These are phyloP conservation scores for Fistulinella cinereoalba DNA, from an alignment of 1,284 basidiomycete species.

Conservation along the genomic window DNA sequence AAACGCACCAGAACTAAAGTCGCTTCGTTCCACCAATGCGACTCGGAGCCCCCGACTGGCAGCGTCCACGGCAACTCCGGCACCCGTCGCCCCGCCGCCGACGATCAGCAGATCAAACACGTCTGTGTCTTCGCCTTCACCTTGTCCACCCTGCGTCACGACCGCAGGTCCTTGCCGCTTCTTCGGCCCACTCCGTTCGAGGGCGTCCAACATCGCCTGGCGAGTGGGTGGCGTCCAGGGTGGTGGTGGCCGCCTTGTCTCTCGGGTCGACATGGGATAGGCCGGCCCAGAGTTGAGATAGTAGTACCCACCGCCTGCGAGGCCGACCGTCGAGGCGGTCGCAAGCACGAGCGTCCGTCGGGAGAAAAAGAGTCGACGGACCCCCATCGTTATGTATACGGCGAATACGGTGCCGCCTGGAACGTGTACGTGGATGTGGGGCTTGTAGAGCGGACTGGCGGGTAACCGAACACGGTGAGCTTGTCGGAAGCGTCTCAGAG, in stretches of 20 bases:
- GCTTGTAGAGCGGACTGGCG: no score
- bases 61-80: conserved; percentile 93
- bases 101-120: conserved; percentile 80
- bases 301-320: conserved; percentile 60
- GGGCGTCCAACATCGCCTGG: conserved; percentile 57
- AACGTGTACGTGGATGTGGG: no score
- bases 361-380: conserved; percentile 50
- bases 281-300: conserved; percentile 69
- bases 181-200: conserved; percentile 31
- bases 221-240: conserved; percentile 75
- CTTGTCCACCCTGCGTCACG: neutral
- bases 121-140: conserved; percentile 38
- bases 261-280: conserved; percentile 58
- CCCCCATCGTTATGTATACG: conserved; percentile 14
- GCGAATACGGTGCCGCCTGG: no score
- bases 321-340: conserved; percentile 49
- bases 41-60: conserved; percentile 90
- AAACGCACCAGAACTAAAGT: conserved; percentile 79
- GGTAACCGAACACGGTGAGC: no score
- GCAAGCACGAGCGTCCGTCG: conserved; percentile 51
- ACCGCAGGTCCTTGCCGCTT: neutral
- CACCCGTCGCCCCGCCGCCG: conserved; percentile 93
- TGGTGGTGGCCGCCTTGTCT: conserved; percentile 63
- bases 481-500: no score
- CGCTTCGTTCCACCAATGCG: conserved; percentile 90